phyloP scores from a whole-genome alignment of 768 basidiomycete genomes.

The Suillus tomentosus region DNA sequence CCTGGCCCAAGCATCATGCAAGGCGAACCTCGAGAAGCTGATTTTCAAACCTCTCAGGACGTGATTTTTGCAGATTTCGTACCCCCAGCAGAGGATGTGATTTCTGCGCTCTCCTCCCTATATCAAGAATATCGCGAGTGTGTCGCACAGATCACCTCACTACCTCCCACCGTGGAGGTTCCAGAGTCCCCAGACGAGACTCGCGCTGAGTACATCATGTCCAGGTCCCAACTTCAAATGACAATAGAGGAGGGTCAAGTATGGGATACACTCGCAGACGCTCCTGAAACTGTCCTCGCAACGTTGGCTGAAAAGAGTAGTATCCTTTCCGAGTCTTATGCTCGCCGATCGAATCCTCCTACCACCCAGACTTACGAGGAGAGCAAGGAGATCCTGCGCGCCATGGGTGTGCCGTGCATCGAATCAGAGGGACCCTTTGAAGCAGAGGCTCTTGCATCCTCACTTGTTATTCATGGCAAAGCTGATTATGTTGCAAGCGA shows the following conservation, averaged over 20 bases:
- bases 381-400: constrained; percentile 63
- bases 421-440: constrained; percentile 71
- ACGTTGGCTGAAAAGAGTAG: constrained; percentile 53
- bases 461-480: constrained; percentile 69
- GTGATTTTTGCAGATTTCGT: neutral
- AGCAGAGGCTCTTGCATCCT: constrained; percentile 83
- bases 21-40: constrained; percentile 1
- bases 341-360: constrained; percentile 62
- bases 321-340: constrained; percentile 63
- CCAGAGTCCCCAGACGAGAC: constrained; percentile 33
- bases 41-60: constrained; percentile 1
- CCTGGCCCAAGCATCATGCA: neutral
- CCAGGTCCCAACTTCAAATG: constrained; percentile 63
- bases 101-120: constrained; percentile 43
- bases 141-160: constrained; percentile 44
- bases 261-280: constrained; percentile 49
- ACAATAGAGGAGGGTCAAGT: constrained; percentile 60
- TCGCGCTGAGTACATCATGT: constrained; percentile 50
- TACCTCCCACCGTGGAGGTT: constrained; percentile 34
- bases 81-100: constrained; percentile 32
- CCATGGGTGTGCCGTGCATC: constrained; percentile 84
- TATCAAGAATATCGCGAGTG: constrained; percentile 53
- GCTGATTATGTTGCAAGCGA: constrained; percentile 92
- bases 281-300: constrained; percentile 25
- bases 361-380: constrained; percentile 68